Conservation (phyloP, 176 grass and related monocot genomes). For the Leersia perrieri region DNA sequence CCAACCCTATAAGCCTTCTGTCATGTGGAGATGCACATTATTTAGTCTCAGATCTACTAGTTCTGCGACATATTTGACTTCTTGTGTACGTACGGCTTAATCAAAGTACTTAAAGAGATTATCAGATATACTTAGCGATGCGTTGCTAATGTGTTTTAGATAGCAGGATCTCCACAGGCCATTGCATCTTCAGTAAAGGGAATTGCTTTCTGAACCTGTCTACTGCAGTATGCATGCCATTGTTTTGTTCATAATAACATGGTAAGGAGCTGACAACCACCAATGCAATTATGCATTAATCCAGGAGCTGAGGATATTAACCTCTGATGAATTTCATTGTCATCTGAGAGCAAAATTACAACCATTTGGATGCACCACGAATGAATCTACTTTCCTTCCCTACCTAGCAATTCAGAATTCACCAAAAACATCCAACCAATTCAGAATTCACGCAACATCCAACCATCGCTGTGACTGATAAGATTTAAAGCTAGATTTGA, state of each 20-base stretch:
- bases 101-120: neutral
- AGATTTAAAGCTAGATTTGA: too few relatives aligned
- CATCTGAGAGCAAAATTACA: conserved; percentile 37
- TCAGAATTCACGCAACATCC: neutral
- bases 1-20: neutral
- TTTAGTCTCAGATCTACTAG: conserved; percentile 13
- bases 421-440: neutral
- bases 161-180: neutral
- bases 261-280: neutral
- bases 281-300: conserved; percentile 10
- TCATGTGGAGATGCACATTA: neutral
- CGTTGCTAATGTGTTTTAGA: conserved; percentile 8
- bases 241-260: conserved; percentile 22
- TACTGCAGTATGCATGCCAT: neutral
- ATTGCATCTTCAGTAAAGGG: neutral
- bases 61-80: conserved; percentile 22
- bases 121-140: conserved; percentile 8
- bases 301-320: conserved; percentile 4
- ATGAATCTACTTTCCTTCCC: neutral
- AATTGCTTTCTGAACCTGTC: neutral
- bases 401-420: conserved; percentile 15
- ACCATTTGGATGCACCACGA: neutral
- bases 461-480: conserved; percentile 5
- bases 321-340: conserved; percentile 25
- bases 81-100: conserved; percentile 11